phyloP scores from a whole-genome alignment of 352 stramenopile genomes.

The Plasmopara halstedii region DNA sequence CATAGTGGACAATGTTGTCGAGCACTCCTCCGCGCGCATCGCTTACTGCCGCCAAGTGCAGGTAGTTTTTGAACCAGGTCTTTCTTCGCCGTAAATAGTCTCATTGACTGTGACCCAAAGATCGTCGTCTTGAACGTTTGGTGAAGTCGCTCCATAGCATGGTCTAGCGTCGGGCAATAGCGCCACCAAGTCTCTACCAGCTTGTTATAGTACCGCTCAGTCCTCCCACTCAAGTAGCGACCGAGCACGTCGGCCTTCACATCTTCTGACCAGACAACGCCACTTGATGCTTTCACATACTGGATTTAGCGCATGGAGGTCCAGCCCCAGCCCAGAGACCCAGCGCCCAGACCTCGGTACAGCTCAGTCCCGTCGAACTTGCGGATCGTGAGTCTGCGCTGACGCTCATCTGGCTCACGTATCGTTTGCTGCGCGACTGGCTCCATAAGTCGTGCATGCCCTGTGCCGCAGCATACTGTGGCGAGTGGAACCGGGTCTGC shows the following conservation, averaged over 20 bases:
- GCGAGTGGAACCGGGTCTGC: neutral
- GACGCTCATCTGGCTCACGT: neutral
- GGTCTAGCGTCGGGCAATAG: neutral
- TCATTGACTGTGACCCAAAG: neutral
- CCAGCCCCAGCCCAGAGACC: neutral
- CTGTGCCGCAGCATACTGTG: neutral
- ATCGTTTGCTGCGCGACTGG: neutral
- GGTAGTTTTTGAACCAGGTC: neutral
- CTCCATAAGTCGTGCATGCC: neutral
- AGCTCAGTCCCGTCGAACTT: neutral
- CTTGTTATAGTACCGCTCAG: neutral
- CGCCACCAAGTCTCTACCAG: neutral
- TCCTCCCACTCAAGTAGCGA: neutral
- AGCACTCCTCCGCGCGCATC: neutral
- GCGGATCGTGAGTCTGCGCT: neutral
- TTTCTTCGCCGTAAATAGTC: neutral
- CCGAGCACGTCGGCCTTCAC: neutral
- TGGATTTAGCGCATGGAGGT: neutral
- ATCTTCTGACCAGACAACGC: neutral
- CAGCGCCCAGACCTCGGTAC: neutral
- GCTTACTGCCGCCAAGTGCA: neutral
- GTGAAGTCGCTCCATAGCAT: neutral
- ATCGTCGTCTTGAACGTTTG: neutral
- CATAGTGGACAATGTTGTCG: neutral
- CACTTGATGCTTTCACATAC: neutral